Base-by-base conservation (phyloP, 805 yeast species). In the Metahyphopichia silvanorum region DNA sequence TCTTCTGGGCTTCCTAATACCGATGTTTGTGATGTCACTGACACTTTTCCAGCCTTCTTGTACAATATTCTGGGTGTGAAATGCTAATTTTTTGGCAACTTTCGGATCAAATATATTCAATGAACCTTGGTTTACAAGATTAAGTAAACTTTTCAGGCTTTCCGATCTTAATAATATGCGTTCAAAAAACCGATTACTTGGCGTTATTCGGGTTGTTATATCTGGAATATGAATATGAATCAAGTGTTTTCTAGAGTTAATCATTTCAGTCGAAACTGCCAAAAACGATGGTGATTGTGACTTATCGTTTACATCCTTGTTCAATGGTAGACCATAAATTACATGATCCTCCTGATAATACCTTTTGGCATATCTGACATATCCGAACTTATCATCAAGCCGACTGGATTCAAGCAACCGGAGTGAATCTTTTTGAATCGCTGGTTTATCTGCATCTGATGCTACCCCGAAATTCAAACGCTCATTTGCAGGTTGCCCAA, bases 221-320 rank as follows among this genome's bases (percentile, higher is more conserved):
- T 71, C 76, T 3, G 73, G 70, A 6, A 71, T 41, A 42, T 71
- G 76, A 6, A 71, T 34, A 33, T 63, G 59, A 8, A 70, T 31
- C 4, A 39, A 28, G 35, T 60, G 57, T 32, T 59, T 60, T 24
- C 71, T 42, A 8, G 65, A 40, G 39, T 60, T 65, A 28, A 58
- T 38, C 31, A 57, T 56, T 27, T 56, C 63, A 20, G 68, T 33
- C 1, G 76, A 70, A 1, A 69, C 39, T 1, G 59, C 72, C 34
- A 62, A 12, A 11, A 19, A 19, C 2, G 43, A 27, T 12, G 4
- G 21, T 4, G 18, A 30, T 11, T 16, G 20, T 15, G 20, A 16
- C 16, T 16, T 18, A 3, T 35, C 31, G 12, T 31, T 26, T 15
- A 16, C 14, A 15, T 15, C 26, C 4, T 23, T 21, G 10, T 23